Evolutionary conservation across 139 green algal genomes (phyloP).

Genomic region (Bryopsis sp.): DNA sequence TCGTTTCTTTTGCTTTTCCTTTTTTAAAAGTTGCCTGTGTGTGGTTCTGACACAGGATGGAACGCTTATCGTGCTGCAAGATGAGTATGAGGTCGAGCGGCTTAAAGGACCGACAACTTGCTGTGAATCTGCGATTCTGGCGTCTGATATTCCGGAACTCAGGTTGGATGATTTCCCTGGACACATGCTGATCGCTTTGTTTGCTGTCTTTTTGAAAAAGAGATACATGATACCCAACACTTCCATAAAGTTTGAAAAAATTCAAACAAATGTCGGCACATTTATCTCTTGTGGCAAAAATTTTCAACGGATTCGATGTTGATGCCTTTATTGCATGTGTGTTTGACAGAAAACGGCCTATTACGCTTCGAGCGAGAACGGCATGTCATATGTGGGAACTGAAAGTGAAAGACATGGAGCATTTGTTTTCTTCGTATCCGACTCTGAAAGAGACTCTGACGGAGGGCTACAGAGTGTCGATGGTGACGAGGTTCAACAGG

Average conservation of each 20-base stretch:
- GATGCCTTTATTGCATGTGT: no score
- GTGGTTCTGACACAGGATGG: no score
- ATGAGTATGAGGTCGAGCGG: background rate
- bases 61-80: background rate
- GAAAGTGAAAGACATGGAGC: background rate
- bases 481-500: background rate
- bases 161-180: background rate
- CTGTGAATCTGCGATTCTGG: conserved; percentile 13
- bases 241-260: no score
- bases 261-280: no score
- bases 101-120: conserved; percentile 12
- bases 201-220: no score
- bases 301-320: no score
- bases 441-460: background rate
- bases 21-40: no score
- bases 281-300: no score
- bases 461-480: conserved; percentile 12
- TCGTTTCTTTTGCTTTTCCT: background rate
- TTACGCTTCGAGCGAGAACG: conserved; percentile 5
- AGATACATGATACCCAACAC: no score
- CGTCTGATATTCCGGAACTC: conserved; percentile 6
- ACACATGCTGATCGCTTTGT: background rate
- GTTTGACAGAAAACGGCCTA: background rate
- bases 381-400: conserved; percentile 18
- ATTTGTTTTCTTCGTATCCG: background rate